Base-by-base conservation (phyloP, 1,139 yeast species). In the Pichia sp. region DNA sequence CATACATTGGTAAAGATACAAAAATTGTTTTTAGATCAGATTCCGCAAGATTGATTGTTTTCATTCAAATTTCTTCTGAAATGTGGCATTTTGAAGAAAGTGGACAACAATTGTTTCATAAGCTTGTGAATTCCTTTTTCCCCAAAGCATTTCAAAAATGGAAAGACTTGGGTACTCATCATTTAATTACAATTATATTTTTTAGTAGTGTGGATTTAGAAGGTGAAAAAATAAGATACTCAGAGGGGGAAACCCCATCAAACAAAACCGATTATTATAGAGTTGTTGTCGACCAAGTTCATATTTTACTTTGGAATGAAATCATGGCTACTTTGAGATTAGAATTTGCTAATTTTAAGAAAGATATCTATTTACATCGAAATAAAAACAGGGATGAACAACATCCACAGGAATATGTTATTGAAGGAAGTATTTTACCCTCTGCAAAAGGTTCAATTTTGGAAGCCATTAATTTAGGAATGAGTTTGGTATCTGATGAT, bases 31-130 rank as follows among this genome's bases (percentile, higher is more conserved):
- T 85, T 59, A 72, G 98, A 42, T 87, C 96, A 1, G 97, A 92
- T 56, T 82, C 96, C 39, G 95, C 97, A 2, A 78, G 86, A 47
- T 67, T 90, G 49, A 76, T 89, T 11, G 86, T 90, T 41, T 70
- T 94, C 50, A 80, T 94, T 42, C 98, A 94, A 61, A 78, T 90
- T 53, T 86, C 97, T 1, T 74, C 84, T 35, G 99, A 94, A 59
- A 94, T 92, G 97, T 94, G 97, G 95, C 89, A 90, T 60, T 94
- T 94, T 63, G 97, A 92, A 64, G 97, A 90, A 59, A 85, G 84
- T 55, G 98, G 98, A 0, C 97, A 90, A 58, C 85, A 90, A 42
- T 78, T 87, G 76, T 92, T 90, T 61, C 95, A 90, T 62, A 89
- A 89, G 62, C 78, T 94, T 56, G 87, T 94, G 41, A 90, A 92